Conservation (phyloP, 2,329 filamentous ascomycete genomes). For the Hawksworthiomyces lignivorus region DNA sequence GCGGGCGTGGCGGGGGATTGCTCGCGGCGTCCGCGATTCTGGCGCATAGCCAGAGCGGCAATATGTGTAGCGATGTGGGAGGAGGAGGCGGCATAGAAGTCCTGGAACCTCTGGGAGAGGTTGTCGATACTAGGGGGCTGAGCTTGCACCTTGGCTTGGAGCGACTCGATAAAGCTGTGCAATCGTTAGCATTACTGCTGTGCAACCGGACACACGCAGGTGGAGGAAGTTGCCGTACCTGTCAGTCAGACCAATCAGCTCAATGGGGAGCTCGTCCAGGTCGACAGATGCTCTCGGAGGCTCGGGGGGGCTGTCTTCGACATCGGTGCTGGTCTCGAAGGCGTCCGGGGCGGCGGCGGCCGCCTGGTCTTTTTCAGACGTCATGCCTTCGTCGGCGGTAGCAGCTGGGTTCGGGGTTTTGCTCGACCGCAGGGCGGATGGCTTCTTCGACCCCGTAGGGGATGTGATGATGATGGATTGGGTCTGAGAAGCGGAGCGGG, state of each 20-base stretch:
- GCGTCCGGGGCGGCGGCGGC: slow-evolving; percentile 31
- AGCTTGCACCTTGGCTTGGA: slow-evolving; percentile 79
- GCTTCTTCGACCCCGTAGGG: slow-evolving; percentile 5
- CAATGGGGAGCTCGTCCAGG: slow-evolving; percentile 86
- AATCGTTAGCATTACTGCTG: slow-evolving; percentile 4
- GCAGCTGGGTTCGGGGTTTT: slow-evolving; percentile 8
- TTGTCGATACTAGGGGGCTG: slow-evolving; percentile 76
- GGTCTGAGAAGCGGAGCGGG: slow-evolving; percentile 20
- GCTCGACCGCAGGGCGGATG: slow-evolving; percentile 15
- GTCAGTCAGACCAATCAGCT: slow-evolving; percentile 83
- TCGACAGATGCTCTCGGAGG: slow-evolving; percentile 53
- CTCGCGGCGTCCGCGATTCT: slow-evolving; percentile 63
- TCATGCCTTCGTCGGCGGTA: neutral
- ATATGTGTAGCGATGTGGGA: slow-evolving; percentile 83
- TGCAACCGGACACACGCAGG: too few species aligned
- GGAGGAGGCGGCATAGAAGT: slow-evolving; percentile 79
- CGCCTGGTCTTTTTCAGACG: slow-evolving; percentile 15
- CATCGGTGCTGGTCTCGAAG: slow-evolving; percentile 40
- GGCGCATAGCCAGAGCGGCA: slow-evolving; percentile 64
- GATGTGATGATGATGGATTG: slow-evolving; percentile 6
- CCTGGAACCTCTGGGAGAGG: slow-evolving; percentile 82
- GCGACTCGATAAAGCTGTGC: slow-evolving; percentile 76
- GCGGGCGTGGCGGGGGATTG: slow-evolving; percentile 46
- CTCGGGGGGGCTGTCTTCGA: slow-evolving; percentile 37
- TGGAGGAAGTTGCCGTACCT: slow-evolving; percentile 44